phyloP scores from a whole-genome alignment of 331 rosid genomes.

The Cucumis variabilis region DNA sequence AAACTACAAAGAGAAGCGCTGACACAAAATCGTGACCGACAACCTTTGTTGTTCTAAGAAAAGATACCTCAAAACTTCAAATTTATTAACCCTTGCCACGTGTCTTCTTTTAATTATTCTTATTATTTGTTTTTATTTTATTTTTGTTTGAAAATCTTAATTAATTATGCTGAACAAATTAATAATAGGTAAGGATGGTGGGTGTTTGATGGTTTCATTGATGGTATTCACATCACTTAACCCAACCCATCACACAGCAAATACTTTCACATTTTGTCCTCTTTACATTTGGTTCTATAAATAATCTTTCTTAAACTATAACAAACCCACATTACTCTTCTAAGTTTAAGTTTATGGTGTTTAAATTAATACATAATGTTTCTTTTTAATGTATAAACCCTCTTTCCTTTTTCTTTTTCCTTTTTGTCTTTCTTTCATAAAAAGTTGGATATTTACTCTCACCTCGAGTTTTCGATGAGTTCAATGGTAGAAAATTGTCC shows the following conservation, averaged over 20 bases:
- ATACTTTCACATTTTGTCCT: constrained; percentile 6
- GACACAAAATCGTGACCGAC: constrained; percentile 37
- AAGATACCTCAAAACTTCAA: constrained; percentile 19
- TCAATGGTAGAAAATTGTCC: too few species aligned
- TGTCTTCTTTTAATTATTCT: neutral
- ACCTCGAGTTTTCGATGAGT: too few species aligned
- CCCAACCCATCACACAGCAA: too few species aligned
- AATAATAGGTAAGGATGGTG: neutral
- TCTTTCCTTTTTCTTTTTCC: too few species aligned
- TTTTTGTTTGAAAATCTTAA: neutral
- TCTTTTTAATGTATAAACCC: too few species aligned
- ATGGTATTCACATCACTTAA: neutral
- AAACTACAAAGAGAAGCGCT: constrained; percentile 23
- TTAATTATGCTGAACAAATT: neutral
- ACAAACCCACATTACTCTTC: too few species aligned
- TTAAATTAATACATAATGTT: too few species aligned
- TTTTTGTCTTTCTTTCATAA: too few species aligned
- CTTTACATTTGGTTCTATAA: neutral
- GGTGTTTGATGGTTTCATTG: neutral
- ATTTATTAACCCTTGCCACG: neutral
- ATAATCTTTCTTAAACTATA: neutral
- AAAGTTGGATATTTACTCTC: too few species aligned
- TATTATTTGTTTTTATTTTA: neutral
- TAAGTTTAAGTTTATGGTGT: too few species aligned
- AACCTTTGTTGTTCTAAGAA: constrained; percentile 26